phyloP scores from a whole-genome alignment of 768 basidiomycete species.

The Botryobasidium botryosum region DNA sequence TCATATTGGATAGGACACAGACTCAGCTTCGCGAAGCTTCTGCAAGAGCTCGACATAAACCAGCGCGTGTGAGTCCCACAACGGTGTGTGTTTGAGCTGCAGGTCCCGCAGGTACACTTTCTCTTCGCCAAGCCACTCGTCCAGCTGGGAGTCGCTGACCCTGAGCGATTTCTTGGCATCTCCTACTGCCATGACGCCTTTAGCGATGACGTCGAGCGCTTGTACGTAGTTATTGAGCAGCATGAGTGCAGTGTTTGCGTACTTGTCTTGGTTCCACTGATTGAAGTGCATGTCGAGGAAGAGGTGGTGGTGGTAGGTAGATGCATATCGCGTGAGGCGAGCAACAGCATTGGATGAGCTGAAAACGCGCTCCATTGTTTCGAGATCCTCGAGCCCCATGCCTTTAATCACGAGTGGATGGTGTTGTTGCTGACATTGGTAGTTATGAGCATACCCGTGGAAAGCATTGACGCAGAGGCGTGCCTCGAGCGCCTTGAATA shows the following conservation, averaged over 20 bases:
- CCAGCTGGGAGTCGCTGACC: not conserved
- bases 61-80: not conserved
- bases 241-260: constrained; percentile 16
- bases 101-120: not conserved
- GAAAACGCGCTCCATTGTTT: constrained; percentile 21
- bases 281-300: constrained; percentile 20
- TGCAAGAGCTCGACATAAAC: not conserved
- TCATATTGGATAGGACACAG: no score
- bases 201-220: not conserved
- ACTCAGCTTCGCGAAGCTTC: not conserved
- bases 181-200: not conserved
- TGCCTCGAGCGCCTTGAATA: not conserved
- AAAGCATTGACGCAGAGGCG: not conserved
- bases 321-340: constrained; percentile 15
- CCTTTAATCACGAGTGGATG: constrained; percentile 20
- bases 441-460: no score
- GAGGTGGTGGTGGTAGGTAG: constrained; percentile 18
- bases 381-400: constrained; percentile 23
- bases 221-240: not conserved
- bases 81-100: not conserved
- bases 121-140: not conserved
- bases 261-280: constrained; percentile 24
- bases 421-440: constrained; percentile 20
- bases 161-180: not conserved
- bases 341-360: constrained; percentile 19